A percentile compares a stretch with the other conserved stretches of the same genome.
These are phyloP conservation scores for Kodamaea nitidulidarum DNA, from an alignment of 805 yeast genomes.

Conservation along the genomic window DNA sequence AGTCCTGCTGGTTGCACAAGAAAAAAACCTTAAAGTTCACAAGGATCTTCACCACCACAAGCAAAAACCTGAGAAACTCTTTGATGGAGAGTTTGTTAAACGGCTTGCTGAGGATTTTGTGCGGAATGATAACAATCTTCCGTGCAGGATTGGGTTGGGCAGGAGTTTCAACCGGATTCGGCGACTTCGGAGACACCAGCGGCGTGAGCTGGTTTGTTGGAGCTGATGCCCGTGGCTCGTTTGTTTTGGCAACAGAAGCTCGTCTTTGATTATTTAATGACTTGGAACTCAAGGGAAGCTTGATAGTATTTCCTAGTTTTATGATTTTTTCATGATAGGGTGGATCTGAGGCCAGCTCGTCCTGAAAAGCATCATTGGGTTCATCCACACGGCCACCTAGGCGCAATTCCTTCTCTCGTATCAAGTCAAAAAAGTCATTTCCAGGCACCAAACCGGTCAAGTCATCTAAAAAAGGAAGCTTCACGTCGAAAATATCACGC, in stretches of 20 bases:
- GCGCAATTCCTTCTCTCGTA: slow-evolving; percentile 30
- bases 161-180: not conserved
- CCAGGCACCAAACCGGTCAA: slow-evolving; percentile 20
- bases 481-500: slow-evolving; percentile 13
- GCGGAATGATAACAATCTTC: slow-evolving; percentile 36
- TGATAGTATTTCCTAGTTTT: slow-evolving; percentile 27
- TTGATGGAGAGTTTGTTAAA: slow-evolving; percentile 32
- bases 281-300: slow-evolving; percentile 16
- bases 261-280: slow-evolving; percentile 15
- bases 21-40: slow-evolving; percentile 32
- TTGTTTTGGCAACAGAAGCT: slow-evolving; percentile 8
- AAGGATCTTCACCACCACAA: slow-evolving; percentile 34
- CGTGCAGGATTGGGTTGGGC: slow-evolving; percentile 10
- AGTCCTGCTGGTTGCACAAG: slow-evolving; percentile 12
- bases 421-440: slow-evolving; percentile 23
- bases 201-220: not conserved
- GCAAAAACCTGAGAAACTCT: slow-evolving; percentile 35
- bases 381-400: slow-evolving; percentile 18
- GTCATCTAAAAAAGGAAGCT: slow-evolving; percentile 18
- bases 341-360: slow-evolving; percentile 7
- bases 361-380: slow-evolving; percentile 12
- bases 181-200: slow-evolving; percentile 4
- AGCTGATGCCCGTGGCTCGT: too few species aligned
- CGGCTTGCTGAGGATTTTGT: slow-evolving; percentile 39
- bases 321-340: slow-evolving; percentile 21